Percentiles rank a stretch among this genome's conserved stretches.
These are phyloP conservation scores for Ustilago trichophora DNA, from an alignment of 1,284 basidiomycete genomes.

Conservation along the genomic window DNA sequence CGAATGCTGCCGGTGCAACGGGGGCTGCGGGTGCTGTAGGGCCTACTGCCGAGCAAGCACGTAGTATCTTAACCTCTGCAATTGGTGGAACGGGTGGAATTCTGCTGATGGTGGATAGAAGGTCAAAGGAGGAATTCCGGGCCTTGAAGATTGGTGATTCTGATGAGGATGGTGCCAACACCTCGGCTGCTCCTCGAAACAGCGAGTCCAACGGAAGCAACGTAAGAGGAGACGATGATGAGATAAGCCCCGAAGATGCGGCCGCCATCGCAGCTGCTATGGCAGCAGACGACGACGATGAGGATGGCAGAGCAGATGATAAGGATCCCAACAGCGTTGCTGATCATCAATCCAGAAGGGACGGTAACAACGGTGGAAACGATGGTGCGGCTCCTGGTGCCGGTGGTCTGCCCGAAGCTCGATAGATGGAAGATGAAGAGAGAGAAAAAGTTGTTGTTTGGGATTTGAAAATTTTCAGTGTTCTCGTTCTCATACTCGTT, in stretches of 20 bases:
- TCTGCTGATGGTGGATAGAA: constrained; percentile 58
- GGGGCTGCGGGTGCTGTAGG: constrained; percentile 8
- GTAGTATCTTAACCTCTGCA: constrained; percentile 49
- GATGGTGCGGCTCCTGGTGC: constrained; percentile 10
- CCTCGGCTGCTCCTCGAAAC: too few species aligned
- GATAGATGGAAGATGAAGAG: constrained; percentile 18
- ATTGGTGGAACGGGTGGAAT: constrained; percentile 63
- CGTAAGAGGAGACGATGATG: constrained; percentile 14
- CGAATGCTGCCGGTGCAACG: neutral
- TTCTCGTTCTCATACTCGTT: too few species aligned
- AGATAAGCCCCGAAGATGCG: constrained; percentile 52
- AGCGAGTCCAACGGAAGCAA: neutral
- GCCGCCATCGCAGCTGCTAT: constrained; percentile 53
- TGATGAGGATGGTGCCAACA: constrained; percentile 17
- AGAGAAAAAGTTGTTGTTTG: neutral
- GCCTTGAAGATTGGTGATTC: constrained; percentile 40
- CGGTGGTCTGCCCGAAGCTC: constrained; percentile 29
- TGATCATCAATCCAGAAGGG: constrained; percentile 11
- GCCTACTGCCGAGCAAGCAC: constrained; percentile 43
- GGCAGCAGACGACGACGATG: constrained; percentile 52
- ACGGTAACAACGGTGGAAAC: constrained; percentile 7
- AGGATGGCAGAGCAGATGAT: constrained; percentile 50
- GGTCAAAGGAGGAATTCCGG: constrained; percentile 51
- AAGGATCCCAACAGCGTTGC: constrained; percentile 45
- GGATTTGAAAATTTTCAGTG: too few species aligned